Conservation (phyloP, 164 flowering plant genomes). For the Vitis riparia region DNA sequence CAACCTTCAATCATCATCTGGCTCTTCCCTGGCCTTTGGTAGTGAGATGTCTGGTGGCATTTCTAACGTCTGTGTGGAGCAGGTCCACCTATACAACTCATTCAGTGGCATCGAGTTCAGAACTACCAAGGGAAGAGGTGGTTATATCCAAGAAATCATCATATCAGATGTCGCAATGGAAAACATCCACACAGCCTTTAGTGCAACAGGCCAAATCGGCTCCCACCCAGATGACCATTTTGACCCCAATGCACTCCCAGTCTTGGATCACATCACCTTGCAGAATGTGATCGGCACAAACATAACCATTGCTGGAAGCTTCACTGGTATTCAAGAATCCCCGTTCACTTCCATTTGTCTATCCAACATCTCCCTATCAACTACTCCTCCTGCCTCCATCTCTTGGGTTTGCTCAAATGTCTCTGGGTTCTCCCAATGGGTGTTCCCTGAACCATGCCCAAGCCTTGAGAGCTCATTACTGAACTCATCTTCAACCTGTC, state of each 20-base stretch:
- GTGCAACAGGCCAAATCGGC: constrained; percentile 30
- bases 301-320: constrained; percentile 36
- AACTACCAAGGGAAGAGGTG: constrained; percentile 45
- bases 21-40: constrained; percentile 46
- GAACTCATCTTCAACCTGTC: constrained; percentile 25
- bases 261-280: constrained; percentile 29
- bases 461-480: constrained; percentile 28
- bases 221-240: constrained; percentile 41
- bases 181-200: constrained; percentile 24
- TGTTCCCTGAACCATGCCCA: constrained; percentile 51
- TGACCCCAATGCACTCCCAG: constrained; percentile 39
- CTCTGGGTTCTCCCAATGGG: constrained; percentile 38
- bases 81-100: constrained; percentile 32
- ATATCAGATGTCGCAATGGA: constrained; percentile 31
- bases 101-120: constrained; percentile 31
- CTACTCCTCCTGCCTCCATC: constrained; percentile 13
- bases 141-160: constrained; percentile 29
- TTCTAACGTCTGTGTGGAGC: constrained; percentile 32
- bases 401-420: constrained; percentile 46
- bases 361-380: constrained; percentile 30
- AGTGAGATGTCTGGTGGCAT: constrained; percentile 61
- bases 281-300: constrained; percentile 30
- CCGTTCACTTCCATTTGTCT: constrained; percentile 42
- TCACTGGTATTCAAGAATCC: constrained; percentile 37
- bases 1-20: constrained; percentile 32